Evolutionary conservation across 352 stramenopile genomes (phyloP), one percentile per base, ranked within the genome.

Genomic region (Globisporangium polare): DNA sequence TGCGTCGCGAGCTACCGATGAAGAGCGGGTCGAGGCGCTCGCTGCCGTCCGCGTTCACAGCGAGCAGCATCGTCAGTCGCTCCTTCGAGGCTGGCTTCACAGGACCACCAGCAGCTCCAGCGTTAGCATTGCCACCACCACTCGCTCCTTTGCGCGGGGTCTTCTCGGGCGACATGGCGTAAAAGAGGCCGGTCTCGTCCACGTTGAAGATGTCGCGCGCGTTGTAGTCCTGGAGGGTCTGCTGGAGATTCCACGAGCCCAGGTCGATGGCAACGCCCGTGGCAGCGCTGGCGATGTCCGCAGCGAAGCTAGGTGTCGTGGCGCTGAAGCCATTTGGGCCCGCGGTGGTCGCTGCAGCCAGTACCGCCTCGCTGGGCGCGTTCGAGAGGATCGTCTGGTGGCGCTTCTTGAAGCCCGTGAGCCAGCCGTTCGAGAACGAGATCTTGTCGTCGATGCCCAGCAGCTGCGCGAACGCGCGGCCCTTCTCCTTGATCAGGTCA

Each of bases 401-500:
- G 46, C 66, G 66, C 43, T 70, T 68, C 58, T 73, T 73, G 39
- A 73, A 73, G 26, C 62, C 65, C 26, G 58, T 70, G 43, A 73
- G 54, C 66, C 66, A 73, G 7, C 66, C 66, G 53, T 73, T 73
- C 37, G 66, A 73, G 53, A 73, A 73, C 53, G 66, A 63, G 37
- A 73, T 65, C 60, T 73, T 67, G 46, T 43, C 55, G 29, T 69
- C 66, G 46, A 70, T 60, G 18, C 63, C 66, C 39, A 70, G 62
- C 22, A 62, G 17, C 39, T 58, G 56, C 31, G 62, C 65, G 13
- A 73, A 62, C 18, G 53, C 66, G 18, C 58, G 62, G 5, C 62
- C 66, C 22, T 73, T 73, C 33, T 73, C 66, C 51, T 73, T 69
- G 63, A 73, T 73, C n/a, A 62, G 31, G 33, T 73, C 63, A 20